phyloP scores from a whole-genome alignment of 1,139 yeast genomes.

The Protomyces pachydermus region DNA sequence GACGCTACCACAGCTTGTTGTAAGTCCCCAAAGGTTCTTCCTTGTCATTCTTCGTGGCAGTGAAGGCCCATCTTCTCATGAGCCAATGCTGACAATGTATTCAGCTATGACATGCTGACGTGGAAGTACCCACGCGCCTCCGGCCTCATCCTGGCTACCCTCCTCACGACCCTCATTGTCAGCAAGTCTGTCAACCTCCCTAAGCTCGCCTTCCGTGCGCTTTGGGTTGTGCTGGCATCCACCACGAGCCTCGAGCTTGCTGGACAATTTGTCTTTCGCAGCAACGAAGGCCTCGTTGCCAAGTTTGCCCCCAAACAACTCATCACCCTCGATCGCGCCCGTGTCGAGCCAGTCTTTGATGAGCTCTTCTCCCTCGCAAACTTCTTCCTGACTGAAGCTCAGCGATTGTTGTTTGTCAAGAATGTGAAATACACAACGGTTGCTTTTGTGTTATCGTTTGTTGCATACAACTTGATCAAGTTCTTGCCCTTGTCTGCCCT shows the following conservation, averaged over 20 bases:
- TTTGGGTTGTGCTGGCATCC: conserved; percentile 27
- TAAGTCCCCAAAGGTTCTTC: not conserved
- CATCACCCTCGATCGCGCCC: conserved; percentile 20
- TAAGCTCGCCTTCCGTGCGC: conserved; percentile 23
- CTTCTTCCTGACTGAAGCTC: conserved; percentile 41
- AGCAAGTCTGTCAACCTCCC: conserved; percentile 27
- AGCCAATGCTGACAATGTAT: not conserved
- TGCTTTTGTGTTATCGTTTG: conserved; percentile 62
- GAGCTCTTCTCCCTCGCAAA: conserved; percentile 35
- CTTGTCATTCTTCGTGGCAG: not conserved
- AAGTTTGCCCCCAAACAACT: conserved; percentile 19
- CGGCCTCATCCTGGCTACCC: conserved; percentile 14
- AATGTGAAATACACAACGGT: conserved; percentile 65
- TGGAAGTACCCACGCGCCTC: conserved; percentile 29
- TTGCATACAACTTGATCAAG: conserved; percentile 68
- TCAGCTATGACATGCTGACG: conserved; percentile 25
- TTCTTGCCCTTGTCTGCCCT: conserved; percentile 71
- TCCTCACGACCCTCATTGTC: conserved; percentile 14
- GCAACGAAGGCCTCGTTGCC: conserved; percentile 26
- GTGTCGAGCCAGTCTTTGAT: conserved; percentile 36
- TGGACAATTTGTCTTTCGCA: conserved; percentile 23
- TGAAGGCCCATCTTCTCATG: no score
- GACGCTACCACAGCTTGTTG: conserved; percentile 19
- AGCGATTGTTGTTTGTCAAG: conserved; percentile 61
- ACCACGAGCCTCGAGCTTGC: conserved; percentile 28